A percentile compares a stretch with the other conserved stretches of the same genome.
phyloP scores from a whole-genome alignment of 2,329 filamentous ascomycete species.

The Neophaeococcomyces mojaviensis region DNA sequence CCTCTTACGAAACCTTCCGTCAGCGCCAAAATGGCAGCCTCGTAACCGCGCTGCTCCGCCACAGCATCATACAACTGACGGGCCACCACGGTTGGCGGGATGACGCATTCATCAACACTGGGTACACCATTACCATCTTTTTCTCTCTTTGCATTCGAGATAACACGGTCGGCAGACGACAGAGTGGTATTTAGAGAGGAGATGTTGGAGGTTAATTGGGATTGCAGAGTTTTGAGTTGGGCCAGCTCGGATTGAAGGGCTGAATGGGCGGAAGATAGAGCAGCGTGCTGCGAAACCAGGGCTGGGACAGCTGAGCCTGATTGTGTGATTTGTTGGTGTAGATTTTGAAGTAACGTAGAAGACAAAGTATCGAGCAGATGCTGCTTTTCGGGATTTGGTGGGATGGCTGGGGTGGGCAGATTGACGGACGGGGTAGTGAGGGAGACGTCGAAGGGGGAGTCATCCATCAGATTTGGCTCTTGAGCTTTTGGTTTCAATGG shows the following conservation, averaged over 20 bases:
- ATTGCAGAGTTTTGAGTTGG: slow-evolving; percentile 62
- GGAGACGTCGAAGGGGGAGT: slow-evolving; percentile 54
- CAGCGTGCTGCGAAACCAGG: slow-evolving; percentile 68
- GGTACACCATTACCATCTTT: slow-evolving; percentile 48
- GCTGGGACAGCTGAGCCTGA: slow-evolving; percentile 68
- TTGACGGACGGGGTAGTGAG: slow-evolving; percentile 39
- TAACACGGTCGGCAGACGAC: slow-evolving; percentile 67
- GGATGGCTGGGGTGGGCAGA: slow-evolving; percentile 71
- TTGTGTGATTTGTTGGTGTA: slow-evolving; percentile 61
- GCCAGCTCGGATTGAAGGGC: slow-evolving; percentile 67
- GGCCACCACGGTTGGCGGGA: slow-evolving; percentile 87
- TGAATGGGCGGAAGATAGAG: slow-evolving; percentile 63
- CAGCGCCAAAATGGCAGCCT: slow-evolving; percentile 70
- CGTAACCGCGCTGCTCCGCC: slow-evolving; percentile 79
- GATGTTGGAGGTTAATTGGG: slow-evolving; percentile 68
- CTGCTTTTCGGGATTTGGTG: slow-evolving; percentile 93
- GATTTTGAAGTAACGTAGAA: slow-evolving; percentile 58
- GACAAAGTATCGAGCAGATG: slow-evolving; percentile 72
- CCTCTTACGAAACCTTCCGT: slow-evolving; percentile 39
- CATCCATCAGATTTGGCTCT: slow-evolving; percentile 38
- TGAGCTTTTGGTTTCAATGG: slow-evolving; percentile 24
- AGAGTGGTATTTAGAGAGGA: slow-evolving; percentile 70
- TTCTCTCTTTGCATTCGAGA: slow-evolving; percentile 62
- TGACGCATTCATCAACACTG: slow-evolving; percentile 79
- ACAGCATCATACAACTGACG: slow-evolving; percentile 86